These are phyloP conservation scores for Harringtonia aguacate DNA, from an alignment of 2,329 filamentous ascomycete genomes.

Conservation along the genomic window DNA sequence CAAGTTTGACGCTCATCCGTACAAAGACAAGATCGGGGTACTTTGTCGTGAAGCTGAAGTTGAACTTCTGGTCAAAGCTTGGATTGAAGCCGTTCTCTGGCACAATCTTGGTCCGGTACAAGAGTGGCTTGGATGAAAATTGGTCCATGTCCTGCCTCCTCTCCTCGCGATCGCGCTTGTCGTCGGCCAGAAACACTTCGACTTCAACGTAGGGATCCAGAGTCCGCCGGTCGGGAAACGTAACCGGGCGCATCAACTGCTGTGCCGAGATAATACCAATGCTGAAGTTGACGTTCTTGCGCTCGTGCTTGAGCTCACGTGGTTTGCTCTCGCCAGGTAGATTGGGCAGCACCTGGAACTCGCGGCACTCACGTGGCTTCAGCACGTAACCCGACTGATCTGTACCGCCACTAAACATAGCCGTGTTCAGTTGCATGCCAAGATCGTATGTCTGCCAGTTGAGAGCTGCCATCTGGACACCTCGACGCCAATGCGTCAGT, in stretches of 20 bases:
- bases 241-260: slow-evolving; percentile 74
- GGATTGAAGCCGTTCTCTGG: slow-evolving; percentile 91
- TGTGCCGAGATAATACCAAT: slow-evolving; percentile 91
- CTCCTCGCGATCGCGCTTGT: slow-evolving; percentile 80
- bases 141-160: slow-evolving; percentile 50
- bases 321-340: slow-evolving; percentile 32
- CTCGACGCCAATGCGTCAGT: slow-evolving; percentile 83
- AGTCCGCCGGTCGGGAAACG: slow-evolving; percentile 41
- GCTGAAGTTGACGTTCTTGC: slow-evolving; percentile 73
- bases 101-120: slow-evolving; percentile 66
- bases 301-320: slow-evolving; percentile 55
- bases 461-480: slow-evolving; percentile 93
- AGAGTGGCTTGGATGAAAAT: slow-evolving; percentile 4
- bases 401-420: slow-evolving; percentile 87
- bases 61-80: slow-evolving; percentile 68
- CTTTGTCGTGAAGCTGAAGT: slow-evolving; percentile 81
- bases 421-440: slow-evolving; percentile 91
- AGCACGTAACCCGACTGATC: slow-evolving; percentile 88
- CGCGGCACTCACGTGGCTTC: slow-evolving; percentile 78
- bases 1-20: slow-evolving; percentile 84
- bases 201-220: slow-evolving; percentile 93
- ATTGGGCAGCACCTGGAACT: slow-evolving; percentile 50
- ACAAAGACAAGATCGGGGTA: slow-evolving; percentile 91
- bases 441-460: slow-evolving; percentile 99
- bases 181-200: slow-evolving; percentile 88